Conservation (phyloP, 768 basidiomycete species). For the Pholiota microspora region DNA sequence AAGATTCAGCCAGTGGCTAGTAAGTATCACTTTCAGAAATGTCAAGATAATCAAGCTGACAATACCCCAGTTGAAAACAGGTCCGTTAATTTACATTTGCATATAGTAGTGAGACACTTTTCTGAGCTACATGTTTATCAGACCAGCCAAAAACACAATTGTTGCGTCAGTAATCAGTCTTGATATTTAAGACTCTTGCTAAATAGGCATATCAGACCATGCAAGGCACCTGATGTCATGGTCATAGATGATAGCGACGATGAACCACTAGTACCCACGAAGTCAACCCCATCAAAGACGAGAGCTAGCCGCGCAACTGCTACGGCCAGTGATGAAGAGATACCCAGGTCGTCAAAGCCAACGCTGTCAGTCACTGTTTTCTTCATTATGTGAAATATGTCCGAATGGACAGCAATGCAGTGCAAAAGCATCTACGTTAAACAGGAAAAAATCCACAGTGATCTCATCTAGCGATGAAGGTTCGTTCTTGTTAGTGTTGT, state of each 20-base stretch:
- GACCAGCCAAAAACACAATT: no score
- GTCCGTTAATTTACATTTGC: no score
- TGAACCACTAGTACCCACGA: constrained; percentile 20
- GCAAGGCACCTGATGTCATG: constrained; percentile 7
- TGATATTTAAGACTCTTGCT: neutral
- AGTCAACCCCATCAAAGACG: constrained; percentile 12
- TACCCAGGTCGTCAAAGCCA: constrained; percentile 1
- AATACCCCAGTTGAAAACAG: no score
- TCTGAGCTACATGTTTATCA: no score
- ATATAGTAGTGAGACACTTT: no score
- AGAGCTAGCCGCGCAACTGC: constrained; percentile 8
- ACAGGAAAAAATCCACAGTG: constrained; percentile 18
- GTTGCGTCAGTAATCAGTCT: neutral
- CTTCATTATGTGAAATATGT: neutral
- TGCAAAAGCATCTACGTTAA: constrained; percentile 11
- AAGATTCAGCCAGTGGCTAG: constrained; percentile 9
- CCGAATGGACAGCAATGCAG: constrained; percentile 4
- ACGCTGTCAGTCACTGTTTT: constrained; percentile 9
- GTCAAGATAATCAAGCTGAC: no score
- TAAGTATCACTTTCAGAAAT: no score
- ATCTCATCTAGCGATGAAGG: neutral
- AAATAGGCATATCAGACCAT: neutral
- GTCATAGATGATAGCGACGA: constrained; percentile 28
- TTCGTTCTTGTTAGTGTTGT: neutral
- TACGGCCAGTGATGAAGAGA: constrained; percentile 35